Evolutionary conservation across 176 grass and related monocot genomes (phyloP), one percentile per base, ranked within the genome.

Genomic region (Alopecurus myosuroides): DNA sequence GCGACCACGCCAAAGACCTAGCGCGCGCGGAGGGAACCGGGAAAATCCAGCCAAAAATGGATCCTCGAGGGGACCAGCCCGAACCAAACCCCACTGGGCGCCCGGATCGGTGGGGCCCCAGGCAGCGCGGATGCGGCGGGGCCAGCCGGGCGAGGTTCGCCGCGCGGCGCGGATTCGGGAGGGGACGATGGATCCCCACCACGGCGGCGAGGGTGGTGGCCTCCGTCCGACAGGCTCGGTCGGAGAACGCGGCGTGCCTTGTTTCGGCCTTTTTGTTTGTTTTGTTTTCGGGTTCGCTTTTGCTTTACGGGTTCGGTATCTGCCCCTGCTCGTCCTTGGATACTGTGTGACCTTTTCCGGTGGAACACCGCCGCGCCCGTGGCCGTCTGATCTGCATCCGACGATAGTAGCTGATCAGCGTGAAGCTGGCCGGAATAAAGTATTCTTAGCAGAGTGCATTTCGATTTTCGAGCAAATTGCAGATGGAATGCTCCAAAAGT

Each of bases 241-340:
- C 63, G 61, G 79, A 69, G 52, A 67, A 67, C 72, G 72, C 81
- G 70, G 49, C 69, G 50, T 26, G 2, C 9, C 37, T 7, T 58
- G 23, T 7, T 76, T 36, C 52, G 37, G 22, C 8, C 20, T 83
- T 69, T 77, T 49, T 58, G 31, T 20, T 66, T 35, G 12, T 3
- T 49, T 73, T 22, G 31, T 1, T 7, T 12, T 36, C 70, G n/a
- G 25, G 56, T 60, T 85, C 65, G 87, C 76, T 70, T 85, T 89
- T 2, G 86, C 90, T 91, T 89, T 52, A 79, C 81, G 81, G 51
- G 49, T 58, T 26, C 41, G 37, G 74, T 69, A 88, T 78, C 65
- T 88, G 45, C 50, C 50, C 29, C 52, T 9, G 49, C 11, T 13
- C 45, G 14, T 18, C 46, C 0, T 15, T 45, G 40, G 60, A 74